Evolutionary conservation across 352 stramenopile species (phyloP).

Genomic region (Pythium brassicae): DNA sequence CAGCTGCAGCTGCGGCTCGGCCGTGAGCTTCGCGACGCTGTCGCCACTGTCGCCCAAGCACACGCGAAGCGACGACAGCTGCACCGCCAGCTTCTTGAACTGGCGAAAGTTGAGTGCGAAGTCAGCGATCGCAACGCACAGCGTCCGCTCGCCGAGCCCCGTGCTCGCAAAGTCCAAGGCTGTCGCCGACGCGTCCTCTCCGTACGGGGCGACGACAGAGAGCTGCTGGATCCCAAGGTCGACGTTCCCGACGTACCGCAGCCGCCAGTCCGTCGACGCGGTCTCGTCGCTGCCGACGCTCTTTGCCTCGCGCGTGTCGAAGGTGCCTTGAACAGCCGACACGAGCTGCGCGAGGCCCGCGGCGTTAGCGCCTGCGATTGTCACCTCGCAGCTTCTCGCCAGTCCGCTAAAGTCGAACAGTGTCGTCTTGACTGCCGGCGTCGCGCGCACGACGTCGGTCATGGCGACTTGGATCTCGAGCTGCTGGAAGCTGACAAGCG

Average conservation of each 20-base stretch:
- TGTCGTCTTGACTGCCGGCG: slow-evolving; percentile 5
- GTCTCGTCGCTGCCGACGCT: not conserved
- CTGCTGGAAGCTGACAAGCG: slow-evolving; percentile 6
- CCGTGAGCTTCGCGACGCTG: not conserved
- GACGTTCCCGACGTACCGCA: slow-evolving; percentile 44
- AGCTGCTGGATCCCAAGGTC: slow-evolving; percentile 40
- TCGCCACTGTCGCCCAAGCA: slow-evolving; percentile 3
- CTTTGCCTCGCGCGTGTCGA: slow-evolving; percentile 29
- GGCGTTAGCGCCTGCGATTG: slow-evolving; percentile 5
- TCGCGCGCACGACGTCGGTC: slow-evolving; percentile 26
- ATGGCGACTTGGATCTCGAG: slow-evolving; percentile 36
- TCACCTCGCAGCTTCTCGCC: slow-evolving; percentile 15
- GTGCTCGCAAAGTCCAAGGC: slow-evolving; percentile 8
- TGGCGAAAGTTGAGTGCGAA: slow-evolving; percentile 43
- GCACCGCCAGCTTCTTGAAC: slow-evolving; percentile 44
- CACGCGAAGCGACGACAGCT: slow-evolving; percentile 22
- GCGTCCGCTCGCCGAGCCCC: slow-evolving; percentile 20
- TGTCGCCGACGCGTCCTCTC: slow-evolving; percentile 9
- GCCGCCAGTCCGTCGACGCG: slow-evolving; percentile 21
- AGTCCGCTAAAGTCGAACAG: slow-evolving; percentile 35
- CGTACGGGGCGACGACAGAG: slow-evolving; percentile 31
- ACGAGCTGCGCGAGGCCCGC: slow-evolving; percentile 6
- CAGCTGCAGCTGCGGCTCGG: slow-evolving; percentile 13
- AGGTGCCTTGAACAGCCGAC: slow-evolving; percentile 28
- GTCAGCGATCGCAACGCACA: slow-evolving; percentile 27